Evolutionary conservation across 768 basidiomycete species (phyloP).

Genomic region (Gloeopeniophorella convolvens): DNA sequence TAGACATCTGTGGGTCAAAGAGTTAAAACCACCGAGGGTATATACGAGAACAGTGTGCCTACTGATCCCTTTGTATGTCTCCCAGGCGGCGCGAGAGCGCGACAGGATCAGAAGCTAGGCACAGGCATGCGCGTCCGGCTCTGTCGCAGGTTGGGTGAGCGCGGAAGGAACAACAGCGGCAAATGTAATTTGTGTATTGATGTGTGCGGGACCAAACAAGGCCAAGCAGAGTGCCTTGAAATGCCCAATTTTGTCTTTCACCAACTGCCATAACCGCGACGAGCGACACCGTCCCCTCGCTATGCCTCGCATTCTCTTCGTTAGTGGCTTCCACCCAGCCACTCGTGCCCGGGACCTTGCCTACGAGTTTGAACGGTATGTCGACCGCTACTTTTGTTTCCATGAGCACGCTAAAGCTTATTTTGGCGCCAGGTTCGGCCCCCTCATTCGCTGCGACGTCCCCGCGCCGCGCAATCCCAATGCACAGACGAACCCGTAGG

Average conservation of each 20-base stretch:
- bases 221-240: not conserved
- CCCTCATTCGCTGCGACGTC: constrained; percentile 83
- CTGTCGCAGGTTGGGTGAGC: no score
- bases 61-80: no score
- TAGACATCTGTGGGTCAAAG: no score
- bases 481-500: constrained; percentile 77
- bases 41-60: no score
- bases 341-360: constrained; percentile 82
- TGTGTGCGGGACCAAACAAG: constrained; percentile 1
- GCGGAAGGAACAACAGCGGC: no score
- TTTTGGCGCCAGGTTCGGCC: constrained; percentile 54
- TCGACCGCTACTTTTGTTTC: not conserved
- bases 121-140: no score
- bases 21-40: no score
- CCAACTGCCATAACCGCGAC: no score
- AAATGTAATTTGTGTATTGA: not conserved
- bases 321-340: constrained; percentile 78
- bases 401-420: not conserved
- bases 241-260: not conserved
- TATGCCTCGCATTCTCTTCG: constrained; percentile 85
- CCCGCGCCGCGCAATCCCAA: constrained; percentile 79
- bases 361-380: constrained; percentile 79
- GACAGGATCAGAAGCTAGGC: no score
- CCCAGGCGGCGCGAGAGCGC: no score
- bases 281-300: no score